phyloP scores from a whole-genome alignment of 768 basidiomycete species.

The Serpula lacrymans region DNA sequence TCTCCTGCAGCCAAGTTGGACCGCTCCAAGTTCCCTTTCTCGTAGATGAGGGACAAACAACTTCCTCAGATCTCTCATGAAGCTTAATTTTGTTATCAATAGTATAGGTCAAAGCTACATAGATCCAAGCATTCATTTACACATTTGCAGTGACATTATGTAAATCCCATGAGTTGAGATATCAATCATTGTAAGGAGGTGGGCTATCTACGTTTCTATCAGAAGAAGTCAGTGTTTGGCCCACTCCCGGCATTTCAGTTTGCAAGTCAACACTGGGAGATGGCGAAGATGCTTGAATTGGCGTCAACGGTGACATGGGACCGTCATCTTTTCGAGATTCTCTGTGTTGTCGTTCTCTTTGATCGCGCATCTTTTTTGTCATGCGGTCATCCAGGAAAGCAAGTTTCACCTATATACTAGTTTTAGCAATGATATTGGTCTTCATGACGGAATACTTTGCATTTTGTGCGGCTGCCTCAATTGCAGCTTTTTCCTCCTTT shows the following conservation, averaged over 20 bases:
- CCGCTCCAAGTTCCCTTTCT: constrained; percentile 1
- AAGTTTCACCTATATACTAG: constrained; percentile 57
- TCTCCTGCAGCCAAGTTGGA: constrained; percentile 3
- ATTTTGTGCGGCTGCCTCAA: constrained; percentile 51
- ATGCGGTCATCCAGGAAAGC: constrained; percentile 79
- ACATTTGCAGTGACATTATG: no score
- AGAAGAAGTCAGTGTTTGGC: constrained; percentile 12
- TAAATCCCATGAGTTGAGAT: background rate
- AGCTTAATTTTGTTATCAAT: no score
- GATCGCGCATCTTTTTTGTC: constrained; percentile 48
- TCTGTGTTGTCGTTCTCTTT: constrained; percentile 55
- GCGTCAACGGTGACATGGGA: constrained; percentile 1
- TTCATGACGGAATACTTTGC: constrained; percentile 26
- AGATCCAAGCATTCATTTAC: no score
- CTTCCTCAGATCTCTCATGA: no score
- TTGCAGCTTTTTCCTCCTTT: constrained; percentile 58
- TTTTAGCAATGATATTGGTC: background rate
- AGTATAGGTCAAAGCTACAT: no score
- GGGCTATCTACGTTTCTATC: constrained; percentile 13
- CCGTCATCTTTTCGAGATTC: constrained; percentile 34
- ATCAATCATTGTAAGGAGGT: constrained; percentile 14
- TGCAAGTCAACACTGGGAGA: background rate
- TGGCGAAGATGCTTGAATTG: no score
- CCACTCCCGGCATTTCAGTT: constrained; percentile 24
- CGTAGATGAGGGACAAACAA: no score